Conservation (phyloP, 257 asterid species). For the Scutellaria barbata region DNA sequence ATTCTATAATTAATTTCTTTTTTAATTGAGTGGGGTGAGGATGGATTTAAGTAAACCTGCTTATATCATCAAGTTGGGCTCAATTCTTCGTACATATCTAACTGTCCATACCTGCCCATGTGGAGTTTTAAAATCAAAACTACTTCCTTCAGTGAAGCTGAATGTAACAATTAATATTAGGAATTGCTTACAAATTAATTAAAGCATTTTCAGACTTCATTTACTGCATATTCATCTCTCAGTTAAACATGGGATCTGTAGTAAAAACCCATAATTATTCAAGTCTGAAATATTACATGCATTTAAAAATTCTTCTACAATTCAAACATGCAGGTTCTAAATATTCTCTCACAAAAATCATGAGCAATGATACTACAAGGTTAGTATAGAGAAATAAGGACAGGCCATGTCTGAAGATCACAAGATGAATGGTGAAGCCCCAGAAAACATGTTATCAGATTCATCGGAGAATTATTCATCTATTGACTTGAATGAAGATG, state of each 20-base stretch:
- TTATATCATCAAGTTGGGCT: slow-evolving; percentile 18
- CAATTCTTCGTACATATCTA: slow-evolving; percentile 28
- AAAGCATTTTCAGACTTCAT: slow-evolving; percentile 12
- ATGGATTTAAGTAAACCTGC: slow-evolving; percentile 24
- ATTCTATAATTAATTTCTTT: background rate
- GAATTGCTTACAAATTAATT: slow-evolving; percentile 26
- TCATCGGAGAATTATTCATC: slow-evolving; percentile 54
- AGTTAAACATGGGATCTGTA: background rate
- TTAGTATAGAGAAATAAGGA: no score
- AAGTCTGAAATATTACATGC: slow-evolving; percentile 32
- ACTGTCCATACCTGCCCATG: slow-evolving; percentile 36
- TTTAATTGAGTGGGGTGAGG: slow-evolving; percentile 20
- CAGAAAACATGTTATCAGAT: slow-evolving; percentile 38
- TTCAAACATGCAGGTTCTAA: no score
- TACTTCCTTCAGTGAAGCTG: slow-evolving; percentile 36
- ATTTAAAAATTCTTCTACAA: background rate
- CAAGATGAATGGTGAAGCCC: slow-evolving; percentile 29
- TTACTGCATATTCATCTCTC: background rate
- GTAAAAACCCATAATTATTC: slow-evolving; percentile 33
- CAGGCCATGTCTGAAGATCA: slow-evolving; percentile 39
- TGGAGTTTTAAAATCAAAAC: slow-evolving; percentile 39
- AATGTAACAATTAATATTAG: slow-evolving; percentile 35
- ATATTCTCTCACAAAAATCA: no score
- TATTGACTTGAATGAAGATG: slow-evolving; percentile 76
- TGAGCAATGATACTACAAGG: no score